Conservation (phyloP, 1,284 basidiomycete genomes). For the Sporisorium iseilematis-ciliati region DNA sequence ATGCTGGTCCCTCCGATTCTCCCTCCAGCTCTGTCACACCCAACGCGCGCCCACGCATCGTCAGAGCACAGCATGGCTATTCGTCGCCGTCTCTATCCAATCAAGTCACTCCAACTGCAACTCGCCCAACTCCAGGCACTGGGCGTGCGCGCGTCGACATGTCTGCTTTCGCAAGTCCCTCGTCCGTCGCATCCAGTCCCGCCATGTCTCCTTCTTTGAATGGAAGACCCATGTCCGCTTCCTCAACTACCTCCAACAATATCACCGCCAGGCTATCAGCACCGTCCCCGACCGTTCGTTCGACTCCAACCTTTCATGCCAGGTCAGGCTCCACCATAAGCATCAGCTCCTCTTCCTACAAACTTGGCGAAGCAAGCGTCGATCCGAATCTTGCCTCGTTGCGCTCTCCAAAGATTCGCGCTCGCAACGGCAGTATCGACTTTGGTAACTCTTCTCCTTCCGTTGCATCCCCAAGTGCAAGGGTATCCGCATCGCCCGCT, state of each 20-base stretch:
- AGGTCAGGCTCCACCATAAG: constrained; percentile 34
- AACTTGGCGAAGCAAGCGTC: constrained; percentile 20
- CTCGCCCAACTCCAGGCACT: constrained; percentile 17
- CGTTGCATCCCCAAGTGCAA: constrained; percentile 8
- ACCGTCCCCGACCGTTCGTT: constrained; percentile 32
- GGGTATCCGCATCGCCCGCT: constrained; percentile 12
- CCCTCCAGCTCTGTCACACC: constrained; percentile 37
- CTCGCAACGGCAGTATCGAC: constrained; percentile 34
- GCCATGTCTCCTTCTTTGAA: constrained; percentile 37
- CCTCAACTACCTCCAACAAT: constrained; percentile 13
- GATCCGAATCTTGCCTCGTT: constrained; percentile 27
- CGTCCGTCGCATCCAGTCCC: constrained; percentile 30
- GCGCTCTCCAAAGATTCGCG: constrained; percentile 24
- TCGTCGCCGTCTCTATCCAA: constrained; percentile 40
- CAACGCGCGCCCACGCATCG: constrained; percentile 37
- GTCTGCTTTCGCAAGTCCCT: constrained; percentile 43
- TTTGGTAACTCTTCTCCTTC: constrained; percentile 16
- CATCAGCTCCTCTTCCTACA: constrained; percentile 14
- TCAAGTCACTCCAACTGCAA: constrained; percentile 20
- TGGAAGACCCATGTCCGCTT: constrained; percentile 23
- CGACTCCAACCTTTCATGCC: constrained; percentile 19
- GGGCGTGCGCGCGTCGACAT: constrained; percentile 48
- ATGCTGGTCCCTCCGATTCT: constrained; percentile 30
- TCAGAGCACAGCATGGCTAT: constrained; percentile 42
- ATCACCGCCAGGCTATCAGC: constrained; percentile 32